These are phyloP conservation scores for Lactarius sp. DNA, from an alignment of 768 basidiomycete genomes.

Conservation along the genomic window DNA sequence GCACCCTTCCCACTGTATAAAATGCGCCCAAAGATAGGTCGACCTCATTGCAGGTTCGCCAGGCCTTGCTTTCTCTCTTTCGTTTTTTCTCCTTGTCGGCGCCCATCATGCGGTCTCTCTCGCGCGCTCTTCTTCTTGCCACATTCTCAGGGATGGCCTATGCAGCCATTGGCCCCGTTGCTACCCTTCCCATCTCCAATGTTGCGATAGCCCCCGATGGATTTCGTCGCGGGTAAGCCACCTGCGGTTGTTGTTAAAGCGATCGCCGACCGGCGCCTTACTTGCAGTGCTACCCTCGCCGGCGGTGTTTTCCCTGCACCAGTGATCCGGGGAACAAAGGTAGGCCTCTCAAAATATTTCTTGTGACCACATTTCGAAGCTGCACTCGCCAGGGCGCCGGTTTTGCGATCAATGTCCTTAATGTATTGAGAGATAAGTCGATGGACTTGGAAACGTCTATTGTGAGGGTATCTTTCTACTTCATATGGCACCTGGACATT, in stretches of 20 bases:
- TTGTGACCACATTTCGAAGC: conserved; percentile 25
- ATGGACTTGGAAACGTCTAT: conserved; percentile 49
- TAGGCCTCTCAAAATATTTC: not conserved
- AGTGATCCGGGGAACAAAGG: conserved; percentile 39
- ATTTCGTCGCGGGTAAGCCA: conserved; percentile 18
- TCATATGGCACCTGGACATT: conserved; percentile 19
- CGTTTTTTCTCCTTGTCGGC: not conserved
- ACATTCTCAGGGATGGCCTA: not conserved
- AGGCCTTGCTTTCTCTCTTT: not conserved
- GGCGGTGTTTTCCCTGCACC: conserved; percentile 46
- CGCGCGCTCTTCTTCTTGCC: not conserved
- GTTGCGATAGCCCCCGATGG: conserved; percentile 26
- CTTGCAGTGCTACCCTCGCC: conserved; percentile 40
- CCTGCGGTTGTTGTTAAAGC: not conserved
- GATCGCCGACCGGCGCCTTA: not conserved
- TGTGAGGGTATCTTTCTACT: conserved; percentile 28
- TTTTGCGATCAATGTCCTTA: conserved; percentile 41
- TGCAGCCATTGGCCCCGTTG: conserved; percentile 27
- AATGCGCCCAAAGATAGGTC: not conserved
- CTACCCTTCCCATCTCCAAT: conserved; percentile 26
- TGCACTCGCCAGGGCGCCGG: conserved; percentile 31
- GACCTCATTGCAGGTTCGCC: not conserved
- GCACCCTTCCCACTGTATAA: conserved; percentile 8
- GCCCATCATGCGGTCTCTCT: not conserved
- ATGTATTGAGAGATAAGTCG: conserved; percentile 38